These are phyloP conservation scores for Chlamydomonas reinhardtii DNA, from an alignment of 163 green algal genomes.

Conservation along the genomic window DNA sequence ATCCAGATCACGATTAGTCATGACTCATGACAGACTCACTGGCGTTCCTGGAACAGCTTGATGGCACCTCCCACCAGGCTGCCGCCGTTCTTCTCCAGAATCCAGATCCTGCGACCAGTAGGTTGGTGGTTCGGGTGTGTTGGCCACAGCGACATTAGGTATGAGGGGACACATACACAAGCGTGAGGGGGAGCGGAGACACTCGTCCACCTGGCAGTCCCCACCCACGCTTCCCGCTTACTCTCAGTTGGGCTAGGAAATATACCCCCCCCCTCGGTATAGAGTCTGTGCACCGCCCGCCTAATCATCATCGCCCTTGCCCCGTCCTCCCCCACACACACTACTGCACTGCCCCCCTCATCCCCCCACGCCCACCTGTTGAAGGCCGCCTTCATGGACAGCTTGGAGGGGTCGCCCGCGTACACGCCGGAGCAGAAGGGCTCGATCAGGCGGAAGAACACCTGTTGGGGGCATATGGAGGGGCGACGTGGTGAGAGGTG, in stretches of 20 bases:
- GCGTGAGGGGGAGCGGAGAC: too few relatives aligned
- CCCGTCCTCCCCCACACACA: not conserved
- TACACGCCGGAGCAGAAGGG: conserved; percentile 99
- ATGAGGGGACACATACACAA: too few relatives aligned
- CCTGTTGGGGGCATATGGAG: conserved; percentile 28
- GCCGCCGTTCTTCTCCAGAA: conserved; percentile 93
- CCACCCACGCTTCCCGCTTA: too few relatives aligned
- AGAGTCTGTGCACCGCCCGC: too few relatives aligned
- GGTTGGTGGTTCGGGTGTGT: too few relatives aligned
- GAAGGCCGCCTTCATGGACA: conserved; percentile 98
- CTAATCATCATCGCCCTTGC: too few relatives aligned
- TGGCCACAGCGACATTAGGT: too few relatives aligned
- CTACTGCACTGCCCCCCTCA: not conserved
- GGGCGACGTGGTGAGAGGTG: too few relatives aligned
- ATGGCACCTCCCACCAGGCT: conserved; percentile 94
- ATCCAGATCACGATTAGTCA: too few relatives aligned
- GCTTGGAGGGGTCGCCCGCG: conserved; percentile 95
- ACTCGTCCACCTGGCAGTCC: too few relatives aligned
- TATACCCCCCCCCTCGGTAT: too few relatives aligned
- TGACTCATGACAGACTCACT: conserved; percentile 5
- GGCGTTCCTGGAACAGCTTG: conserved; percentile 88
- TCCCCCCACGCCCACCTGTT: conserved; percentile 75
- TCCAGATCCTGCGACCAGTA: conserved; percentile 82
- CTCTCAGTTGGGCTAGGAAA: too few relatives aligned
- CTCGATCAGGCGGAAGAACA: conserved; percentile 98